Percentiles rank a stretch among this genome's conserved stretches.
phyloP scores from a whole-genome alignment of 306 rosid species.

The Urtica urens region DNA sequence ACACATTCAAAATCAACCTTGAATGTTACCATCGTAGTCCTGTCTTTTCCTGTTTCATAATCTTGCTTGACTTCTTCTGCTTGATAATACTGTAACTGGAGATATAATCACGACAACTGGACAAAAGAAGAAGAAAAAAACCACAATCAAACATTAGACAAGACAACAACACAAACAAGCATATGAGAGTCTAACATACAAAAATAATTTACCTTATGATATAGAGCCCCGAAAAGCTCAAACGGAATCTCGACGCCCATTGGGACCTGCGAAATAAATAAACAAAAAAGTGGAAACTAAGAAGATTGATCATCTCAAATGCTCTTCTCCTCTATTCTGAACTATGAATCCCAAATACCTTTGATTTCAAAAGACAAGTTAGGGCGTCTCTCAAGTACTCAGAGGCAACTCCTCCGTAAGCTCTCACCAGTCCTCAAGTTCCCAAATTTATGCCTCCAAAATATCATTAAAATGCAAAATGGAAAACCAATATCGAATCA shows the following conservation, averaged over 20 bases:
- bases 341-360: slow-evolving; percentile 35
- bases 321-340: no score
- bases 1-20: slow-evolving; percentile 69
- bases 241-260: slow-evolving; percentile 89
- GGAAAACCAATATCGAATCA: no score
- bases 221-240: slow-evolving; percentile 60
- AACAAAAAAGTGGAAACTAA: neutral
- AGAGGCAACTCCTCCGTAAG: slow-evolving; percentile 85
- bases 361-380: slow-evolving; percentile 63
- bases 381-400: slow-evolving; percentile 80
- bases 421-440: slow-evolving; percentile 81
- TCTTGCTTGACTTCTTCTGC: slow-evolving; percentile 71
- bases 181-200: slow-evolving; percentile 11
- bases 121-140: no score
- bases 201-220: slow-evolving; percentile 71
- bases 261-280: slow-evolving; percentile 37
- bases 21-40: slow-evolving; percentile 60
- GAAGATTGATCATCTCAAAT: neutral
- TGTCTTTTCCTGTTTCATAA: slow-evolving; percentile 77
- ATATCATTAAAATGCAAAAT: slow-evolving; percentile 22
- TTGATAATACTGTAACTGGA: slow-evolving; percentile 59
- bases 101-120: no score
- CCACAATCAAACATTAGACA: slow-evolving; percentile 5
- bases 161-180: no score
- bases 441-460: slow-evolving; percentile 93